Evolutionary conservation across 2,329 filamentous ascomycete genomes (phyloP).

Genomic region (Coniochaeta prunicola): DNA sequence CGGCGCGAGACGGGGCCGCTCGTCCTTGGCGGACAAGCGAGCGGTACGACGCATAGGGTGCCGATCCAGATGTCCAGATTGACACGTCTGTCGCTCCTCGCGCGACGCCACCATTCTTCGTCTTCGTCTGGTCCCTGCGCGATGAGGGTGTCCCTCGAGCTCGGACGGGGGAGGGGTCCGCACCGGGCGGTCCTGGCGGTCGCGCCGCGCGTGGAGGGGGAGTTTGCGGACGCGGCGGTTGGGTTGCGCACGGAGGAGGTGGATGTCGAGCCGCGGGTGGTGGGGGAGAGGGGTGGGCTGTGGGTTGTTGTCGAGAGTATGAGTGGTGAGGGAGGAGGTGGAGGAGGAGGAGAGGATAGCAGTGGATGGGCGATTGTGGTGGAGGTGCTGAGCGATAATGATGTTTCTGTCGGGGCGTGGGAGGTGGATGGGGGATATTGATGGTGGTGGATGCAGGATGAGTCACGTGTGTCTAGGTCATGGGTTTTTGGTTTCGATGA

Average conservation of each 20-base stretch:
- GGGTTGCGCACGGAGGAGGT: slow-evolving; percentile 61
- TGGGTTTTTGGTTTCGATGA: too few species aligned
- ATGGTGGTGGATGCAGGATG: neutral
- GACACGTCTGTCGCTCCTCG: slow-evolving; percentile 54
- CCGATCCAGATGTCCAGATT: slow-evolving; percentile 37
- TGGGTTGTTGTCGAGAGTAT: slow-evolving; percentile 81
- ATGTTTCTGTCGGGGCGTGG: slow-evolving; percentile 31
- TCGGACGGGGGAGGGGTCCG: slow-evolving; percentile 57
- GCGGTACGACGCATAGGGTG: slow-evolving; percentile 24
- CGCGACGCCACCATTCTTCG: slow-evolving; percentile 18
- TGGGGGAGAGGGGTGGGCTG: slow-evolving; percentile 44
- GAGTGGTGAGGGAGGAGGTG: slow-evolving; percentile 27
- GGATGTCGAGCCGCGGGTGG: slow-evolving; percentile 61
- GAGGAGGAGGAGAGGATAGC: slow-evolving; percentile 44
- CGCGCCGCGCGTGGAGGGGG: slow-evolving; percentile 28
- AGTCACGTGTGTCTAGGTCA: too few species aligned
- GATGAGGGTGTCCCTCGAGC: slow-evolving; percentile 66
- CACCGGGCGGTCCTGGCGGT: slow-evolving; percentile 57
- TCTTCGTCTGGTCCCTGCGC: slow-evolving; percentile 22
- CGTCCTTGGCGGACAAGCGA: slow-evolving; percentile 24
- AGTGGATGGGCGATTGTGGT: slow-evolving; percentile 38
- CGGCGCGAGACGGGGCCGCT: slow-evolving; percentile 51
- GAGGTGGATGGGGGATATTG: slow-evolving; percentile 10
- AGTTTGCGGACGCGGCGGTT: neutral
- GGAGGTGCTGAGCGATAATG: slow-evolving; percentile 26